These are phyloP conservation scores for Aspergillus intermedius DNA, from an alignment of 2,329 filamentous ascomycete genomes.

Conservation along the genomic window DNA sequence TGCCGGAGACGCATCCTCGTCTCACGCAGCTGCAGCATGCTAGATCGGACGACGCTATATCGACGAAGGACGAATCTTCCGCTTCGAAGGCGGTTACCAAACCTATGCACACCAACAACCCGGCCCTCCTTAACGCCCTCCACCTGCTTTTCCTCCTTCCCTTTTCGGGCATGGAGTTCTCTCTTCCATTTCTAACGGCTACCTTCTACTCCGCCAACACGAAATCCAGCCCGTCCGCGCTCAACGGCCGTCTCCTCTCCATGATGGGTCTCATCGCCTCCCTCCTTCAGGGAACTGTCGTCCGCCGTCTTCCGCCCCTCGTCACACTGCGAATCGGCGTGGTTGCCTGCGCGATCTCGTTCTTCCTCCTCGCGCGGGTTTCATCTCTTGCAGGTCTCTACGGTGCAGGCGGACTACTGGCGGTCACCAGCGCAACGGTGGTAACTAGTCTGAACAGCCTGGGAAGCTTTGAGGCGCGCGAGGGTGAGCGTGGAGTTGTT, in stretches of 20 bases:
- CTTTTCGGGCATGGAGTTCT: conserved; percentile 98
- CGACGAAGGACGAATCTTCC: conserved; percentile 6
- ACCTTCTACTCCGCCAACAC: conserved; percentile 68
- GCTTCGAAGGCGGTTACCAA: not conserved
- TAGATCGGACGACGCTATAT: conserved; percentile 10
- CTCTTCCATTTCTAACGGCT: conserved; percentile 93
- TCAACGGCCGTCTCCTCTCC: conserved; percentile 80
- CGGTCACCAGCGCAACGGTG: conserved; percentile 86
- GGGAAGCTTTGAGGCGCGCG: conserved; percentile 79
- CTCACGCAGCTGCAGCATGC: conserved; percentile 44
- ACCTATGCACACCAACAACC: conserved; percentile 67
- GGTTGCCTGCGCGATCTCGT: conserved; percentile 67
- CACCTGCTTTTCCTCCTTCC: conserved; percentile 92
- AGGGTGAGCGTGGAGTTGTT: conserved; percentile 75
- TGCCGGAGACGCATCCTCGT: conserved; percentile 73
- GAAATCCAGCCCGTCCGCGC: conserved; percentile 50
- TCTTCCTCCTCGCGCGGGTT: conserved; percentile 69
- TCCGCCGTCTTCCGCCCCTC: conserved; percentile 74
- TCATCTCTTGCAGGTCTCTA: conserved; percentile 66
- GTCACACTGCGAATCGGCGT: conserved; percentile 74
- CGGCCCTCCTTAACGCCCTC: conserved; percentile 70
- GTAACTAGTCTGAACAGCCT: conserved; percentile 90
- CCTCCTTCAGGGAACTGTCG: conserved; percentile 87
- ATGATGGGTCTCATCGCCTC: conserved; percentile 88
- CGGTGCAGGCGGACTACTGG: conserved; percentile 72